Evolutionary conservation across 192 early-diverging fungal genomes (phyloP).

Genomic region (Umbelopsis isabellina): DNA sequence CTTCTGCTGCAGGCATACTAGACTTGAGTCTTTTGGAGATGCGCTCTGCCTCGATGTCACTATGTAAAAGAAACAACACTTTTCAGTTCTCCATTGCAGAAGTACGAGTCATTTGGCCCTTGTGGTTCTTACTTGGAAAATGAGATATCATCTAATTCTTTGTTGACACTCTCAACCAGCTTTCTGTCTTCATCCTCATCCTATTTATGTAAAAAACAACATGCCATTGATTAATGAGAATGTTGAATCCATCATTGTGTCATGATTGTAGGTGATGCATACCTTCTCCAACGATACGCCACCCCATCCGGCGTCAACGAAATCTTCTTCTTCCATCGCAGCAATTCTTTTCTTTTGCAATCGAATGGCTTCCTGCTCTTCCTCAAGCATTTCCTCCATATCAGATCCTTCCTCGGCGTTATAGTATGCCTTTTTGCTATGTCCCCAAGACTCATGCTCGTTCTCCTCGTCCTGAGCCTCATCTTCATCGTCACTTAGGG

Average conservation of each 20-base stretch:
- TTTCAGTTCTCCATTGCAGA: not conserved
- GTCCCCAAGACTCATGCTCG: slow-evolving; percentile 71
- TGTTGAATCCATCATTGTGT: no score
- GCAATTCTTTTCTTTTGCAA: slow-evolving; percentile 81
- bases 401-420: slow-evolving; percentile 83
- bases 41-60: slow-evolving; percentile 38
- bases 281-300: slow-evolving; percentile 32
- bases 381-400: slow-evolving; percentile 79
- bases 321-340: slow-evolving; percentile 86
- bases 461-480: slow-evolving; percentile 37
- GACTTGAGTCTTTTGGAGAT: slow-evolving; percentile 43
- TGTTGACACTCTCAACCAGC: slow-evolving; percentile 52
- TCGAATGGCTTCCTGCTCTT: slow-evolving; percentile 86
- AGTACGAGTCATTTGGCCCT: not conserved
- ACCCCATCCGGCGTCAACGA: slow-evolving; percentile 68
- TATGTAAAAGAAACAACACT: not conserved
- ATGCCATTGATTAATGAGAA: not conserved
- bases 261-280: not conserved
- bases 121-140: slow-evolving; percentile 42
- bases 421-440: slow-evolving; percentile 77
- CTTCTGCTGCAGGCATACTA: slow-evolving; percentile 62
- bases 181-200: slow-evolving; percentile 53
- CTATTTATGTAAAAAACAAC: slow-evolving; percentile 13
- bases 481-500: slow-evolving; percentile 25
- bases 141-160: slow-evolving; percentile 53